phyloP scores from a whole-genome alignment of 495 filamentous ascomycete genomes.

The Sphaerosporella brunnea region DNA sequence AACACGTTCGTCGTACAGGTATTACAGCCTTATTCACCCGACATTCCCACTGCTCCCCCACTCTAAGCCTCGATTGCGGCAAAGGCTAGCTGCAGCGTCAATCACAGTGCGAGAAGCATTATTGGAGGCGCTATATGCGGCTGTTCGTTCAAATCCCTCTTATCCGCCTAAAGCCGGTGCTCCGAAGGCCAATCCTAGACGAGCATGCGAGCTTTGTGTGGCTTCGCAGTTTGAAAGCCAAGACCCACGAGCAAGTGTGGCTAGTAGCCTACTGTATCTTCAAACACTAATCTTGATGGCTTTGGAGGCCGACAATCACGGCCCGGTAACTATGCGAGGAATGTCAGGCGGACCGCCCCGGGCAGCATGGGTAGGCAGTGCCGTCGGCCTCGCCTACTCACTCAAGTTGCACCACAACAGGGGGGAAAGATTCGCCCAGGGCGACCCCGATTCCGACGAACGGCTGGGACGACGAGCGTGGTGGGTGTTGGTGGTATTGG shows the following conservation, averaged over 20 bases:
- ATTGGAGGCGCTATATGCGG: conserved; percentile 45
- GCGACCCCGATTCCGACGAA: conserved; percentile 51
- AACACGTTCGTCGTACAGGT: conserved; percentile 31
- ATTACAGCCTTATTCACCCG: conserved; percentile 53
- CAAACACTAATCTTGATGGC: conserved; percentile 46
- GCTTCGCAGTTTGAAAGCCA: conserved; percentile 37
- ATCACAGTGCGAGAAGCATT: conserved; percentile 51
- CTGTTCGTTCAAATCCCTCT: conserved; percentile 39
- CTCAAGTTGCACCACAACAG: conserved; percentile 36
- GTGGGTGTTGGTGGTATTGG: conserved; percentile 55
- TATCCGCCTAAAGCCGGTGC: conserved; percentile 27
- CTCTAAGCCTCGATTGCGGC: conserved; percentile 43
- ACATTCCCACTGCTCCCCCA: conserved; percentile 57
- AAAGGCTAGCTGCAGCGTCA: conserved; percentile 43
- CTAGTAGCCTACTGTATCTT: conserved; percentile 42
- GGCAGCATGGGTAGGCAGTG: conserved; percentile 31
- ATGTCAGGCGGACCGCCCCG: conserved; percentile 17
- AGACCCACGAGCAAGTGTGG: conserved; percentile 27
- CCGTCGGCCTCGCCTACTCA: conserved; percentile 40
- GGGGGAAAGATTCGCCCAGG: conserved; percentile 24
- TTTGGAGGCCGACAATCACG: conserved; percentile 40
- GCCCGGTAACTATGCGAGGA: conserved; percentile 28
- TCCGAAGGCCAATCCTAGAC: conserved; percentile 28
- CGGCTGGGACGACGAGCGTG: conserved; percentile 53
- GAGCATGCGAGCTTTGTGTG: conserved; percentile 34